phyloP scores from a whole-genome alignment of 371 early-diverging fungal genomes.

The Circinella umbellata region DNA sequence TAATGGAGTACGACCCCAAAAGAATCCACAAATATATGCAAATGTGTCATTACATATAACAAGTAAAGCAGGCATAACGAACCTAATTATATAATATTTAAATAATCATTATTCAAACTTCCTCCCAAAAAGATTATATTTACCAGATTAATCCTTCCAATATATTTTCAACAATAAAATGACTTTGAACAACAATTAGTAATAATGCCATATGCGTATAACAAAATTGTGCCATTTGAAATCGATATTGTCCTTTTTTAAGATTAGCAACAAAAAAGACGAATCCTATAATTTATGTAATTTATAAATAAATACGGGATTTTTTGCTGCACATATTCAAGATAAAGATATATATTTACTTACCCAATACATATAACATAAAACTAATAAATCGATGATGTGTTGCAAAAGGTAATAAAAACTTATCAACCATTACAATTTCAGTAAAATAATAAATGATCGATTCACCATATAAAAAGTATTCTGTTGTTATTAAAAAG shows the following conservation, averaged over 20 bases:
- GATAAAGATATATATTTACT: no score
- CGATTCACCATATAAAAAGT: slow-evolving; percentile 93
- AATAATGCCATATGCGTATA: slow-evolving; percentile 96
- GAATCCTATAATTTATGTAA: slow-evolving; percentile 69
- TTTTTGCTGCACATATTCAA: no score
- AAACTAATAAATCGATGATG: slow-evolving; percentile 96
- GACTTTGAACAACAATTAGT: slow-evolving; percentile 87
- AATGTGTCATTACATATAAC: slow-evolving; percentile 98
- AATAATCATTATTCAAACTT: no score
- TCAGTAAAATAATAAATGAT: slow-evolving; percentile 88
- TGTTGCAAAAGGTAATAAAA: slow-evolving; percentile 83
- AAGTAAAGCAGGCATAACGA: slow-evolving; percentile 88
- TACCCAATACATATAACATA: slow-evolving; percentile 82
- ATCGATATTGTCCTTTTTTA: slow-evolving; percentile 84
- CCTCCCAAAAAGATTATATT: no score
- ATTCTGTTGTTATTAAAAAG: slow-evolving; percentile 85
- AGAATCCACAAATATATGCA: slow-evolving; percentile 97
- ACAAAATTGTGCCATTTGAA: slow-evolving; percentile 95
- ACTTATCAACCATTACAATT: slow-evolving; percentile 79
- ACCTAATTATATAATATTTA: slow-evolving; percentile 51
- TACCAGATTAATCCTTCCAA: slow-evolving; percentile 98
- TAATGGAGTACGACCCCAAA: slow-evolving; percentile 93
- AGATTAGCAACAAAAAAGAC: slow-evolving; percentile 94
- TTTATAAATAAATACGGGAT: no score
- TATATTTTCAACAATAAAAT: slow-evolving; percentile 95